Conservation (phyloP, 1,284 basidiomycete genomes). For the Cutaneotrichosporon sp. region DNA sequence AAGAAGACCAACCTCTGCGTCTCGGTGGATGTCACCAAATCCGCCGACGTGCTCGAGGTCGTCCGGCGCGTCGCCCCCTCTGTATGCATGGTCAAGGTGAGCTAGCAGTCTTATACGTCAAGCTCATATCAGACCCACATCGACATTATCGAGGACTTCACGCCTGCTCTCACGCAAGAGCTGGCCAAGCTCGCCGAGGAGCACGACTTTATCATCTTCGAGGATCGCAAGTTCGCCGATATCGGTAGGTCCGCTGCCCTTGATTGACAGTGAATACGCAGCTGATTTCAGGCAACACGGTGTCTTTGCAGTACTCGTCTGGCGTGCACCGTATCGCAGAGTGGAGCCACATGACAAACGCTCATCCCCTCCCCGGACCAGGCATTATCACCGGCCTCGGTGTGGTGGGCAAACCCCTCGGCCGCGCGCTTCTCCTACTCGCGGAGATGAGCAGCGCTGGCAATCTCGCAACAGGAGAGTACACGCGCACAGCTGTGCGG, state of each 20-base stretch:
- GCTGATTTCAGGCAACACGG: slow-evolving; percentile 75
- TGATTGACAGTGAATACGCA: not conserved
- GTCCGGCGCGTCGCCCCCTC: slow-evolving; percentile 82
- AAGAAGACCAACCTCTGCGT: slow-evolving; percentile 92
- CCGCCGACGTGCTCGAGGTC: slow-evolving; percentile 74
- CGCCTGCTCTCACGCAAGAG: slow-evolving; percentile 63
- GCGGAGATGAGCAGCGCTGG: slow-evolving; percentile 96
- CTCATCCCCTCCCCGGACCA: slow-evolving; percentile 90
- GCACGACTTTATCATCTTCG: slow-evolving; percentile 95
- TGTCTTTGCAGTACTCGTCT: slow-evolving; percentile 86
- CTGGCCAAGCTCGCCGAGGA: slow-evolving; percentile 68
- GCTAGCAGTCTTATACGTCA: no score
- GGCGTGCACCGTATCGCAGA: slow-evolving; percentile 90
- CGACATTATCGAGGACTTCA: slow-evolving; percentile 92
- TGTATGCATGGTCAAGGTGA: slow-evolving; percentile 90
- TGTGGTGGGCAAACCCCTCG: slow-evolving; percentile 75
- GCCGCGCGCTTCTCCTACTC: slow-evolving; percentile 81
- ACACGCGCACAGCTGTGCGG: slow-evolving; percentile 77
- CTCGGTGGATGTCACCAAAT: slow-evolving; percentile 87
- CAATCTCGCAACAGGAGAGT: slow-evolving; percentile 73
- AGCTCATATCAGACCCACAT: slow-evolving; percentile 73
- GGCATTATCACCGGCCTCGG: slow-evolving; percentile 85
- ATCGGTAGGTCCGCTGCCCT: slow-evolving; percentile 62
- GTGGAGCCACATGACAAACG: slow-evolving; percentile 98
- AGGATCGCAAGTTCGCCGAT: slow-evolving; percentile 98